These are phyloP conservation scores for Plicaturopsis crispa DNA, from an alignment of 768 basidiomycete species.

Conservation along the genomic window DNA sequence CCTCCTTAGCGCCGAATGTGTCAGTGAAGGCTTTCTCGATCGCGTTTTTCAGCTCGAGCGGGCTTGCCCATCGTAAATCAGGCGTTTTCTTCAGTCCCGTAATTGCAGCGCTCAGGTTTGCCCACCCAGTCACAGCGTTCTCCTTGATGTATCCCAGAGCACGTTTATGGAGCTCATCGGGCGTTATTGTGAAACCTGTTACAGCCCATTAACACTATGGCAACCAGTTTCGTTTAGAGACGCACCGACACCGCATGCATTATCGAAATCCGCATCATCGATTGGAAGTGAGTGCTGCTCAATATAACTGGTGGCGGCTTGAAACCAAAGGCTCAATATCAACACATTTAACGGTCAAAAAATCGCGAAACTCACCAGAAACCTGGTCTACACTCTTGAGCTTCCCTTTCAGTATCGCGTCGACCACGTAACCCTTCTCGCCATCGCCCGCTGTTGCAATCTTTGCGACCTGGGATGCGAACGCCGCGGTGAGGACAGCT, in stretches of 20 bases:
- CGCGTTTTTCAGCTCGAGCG: constrained; percentile 77
- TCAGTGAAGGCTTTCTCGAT: constrained; percentile 64
- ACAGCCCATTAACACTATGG: constrained; percentile 1
- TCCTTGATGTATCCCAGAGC: constrained; percentile 52
- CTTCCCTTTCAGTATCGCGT: constrained; percentile 62
- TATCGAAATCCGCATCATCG: constrained; percentile 64
- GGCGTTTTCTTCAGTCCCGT: constrained; percentile 54
- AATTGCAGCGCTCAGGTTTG: constrained; percentile 59
- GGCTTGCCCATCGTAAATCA: constrained; percentile 73
- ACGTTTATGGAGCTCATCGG: constrained; percentile 49
- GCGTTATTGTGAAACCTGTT: constrained; percentile 72
- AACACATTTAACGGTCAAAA: constrained; percentile 2
- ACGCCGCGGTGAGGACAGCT: constrained; percentile 58
- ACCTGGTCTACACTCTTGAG: constrained; percentile 84
- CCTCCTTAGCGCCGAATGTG: constrained; percentile 67
- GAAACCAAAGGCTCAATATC: constrained; percentile 5
- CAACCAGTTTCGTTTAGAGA: constrained; percentile 6
- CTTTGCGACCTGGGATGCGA: constrained; percentile 60
- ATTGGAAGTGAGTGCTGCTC: constrained; percentile 54
- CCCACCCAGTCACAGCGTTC: constrained; percentile 63
- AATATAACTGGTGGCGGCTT: constrained; percentile 74
- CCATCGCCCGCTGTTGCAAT: constrained; percentile 34
- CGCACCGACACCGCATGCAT: constrained; percentile 84
- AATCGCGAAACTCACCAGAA: constrained; percentile 45
- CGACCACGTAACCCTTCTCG: constrained; percentile 56